phyloP scores from a whole-genome alignment of 1,139 yeast genomes.

The Spencermartinsiella ligniputridi region DNA sequence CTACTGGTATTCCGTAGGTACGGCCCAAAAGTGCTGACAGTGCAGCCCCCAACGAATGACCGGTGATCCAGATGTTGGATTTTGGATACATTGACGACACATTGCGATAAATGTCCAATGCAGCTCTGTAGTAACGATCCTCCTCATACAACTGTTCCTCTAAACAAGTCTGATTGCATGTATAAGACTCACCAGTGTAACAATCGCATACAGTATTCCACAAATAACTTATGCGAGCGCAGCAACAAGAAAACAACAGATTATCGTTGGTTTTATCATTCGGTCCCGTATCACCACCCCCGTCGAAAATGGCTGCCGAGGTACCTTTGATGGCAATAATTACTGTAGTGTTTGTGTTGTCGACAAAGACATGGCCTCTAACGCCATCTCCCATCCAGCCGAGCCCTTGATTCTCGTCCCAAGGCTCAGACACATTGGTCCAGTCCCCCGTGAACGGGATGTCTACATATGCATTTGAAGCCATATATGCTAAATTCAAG shows the following conservation, averaged over 20 bases:
- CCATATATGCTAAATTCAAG: constrained; percentile 72
- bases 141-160: constrained; percentile 69
- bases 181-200: constrained; percentile 68
- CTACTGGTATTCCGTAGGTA: constrained; percentile 86
- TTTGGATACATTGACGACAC: constrained; percentile 67
- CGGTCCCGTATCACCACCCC: constrained; percentile 70
- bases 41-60: constrained; percentile 95
- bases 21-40: constrained; percentile 77
- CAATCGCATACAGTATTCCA: constrained; percentile 98
- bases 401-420: constrained; percentile 45
- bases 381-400: constrained; percentile 89
- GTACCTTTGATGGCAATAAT: constrained; percentile 90
- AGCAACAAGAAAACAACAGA: constrained; percentile 86
- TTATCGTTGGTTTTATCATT: constrained; percentile 87
- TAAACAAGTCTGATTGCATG: constrained; percentile 84
- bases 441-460: constrained; percentile 80
- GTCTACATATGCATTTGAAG: constrained; percentile 87
- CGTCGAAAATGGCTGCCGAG: constrained; percentile 77
- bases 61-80: constrained; percentile 79
- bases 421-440: constrained; percentile 70
- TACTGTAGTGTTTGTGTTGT: constrained; percentile 58
- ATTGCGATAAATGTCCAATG: constrained; percentile 68
- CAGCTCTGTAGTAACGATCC: constrained; percentile 81
- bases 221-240: constrained; percentile 85
- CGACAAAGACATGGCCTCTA: constrained; percentile 85